Evolutionary conservation across 805 yeast genomes (phyloP), one percentile per base, ranked within the genome.

Genomic region (Myxozyma melibiosi): DNA sequence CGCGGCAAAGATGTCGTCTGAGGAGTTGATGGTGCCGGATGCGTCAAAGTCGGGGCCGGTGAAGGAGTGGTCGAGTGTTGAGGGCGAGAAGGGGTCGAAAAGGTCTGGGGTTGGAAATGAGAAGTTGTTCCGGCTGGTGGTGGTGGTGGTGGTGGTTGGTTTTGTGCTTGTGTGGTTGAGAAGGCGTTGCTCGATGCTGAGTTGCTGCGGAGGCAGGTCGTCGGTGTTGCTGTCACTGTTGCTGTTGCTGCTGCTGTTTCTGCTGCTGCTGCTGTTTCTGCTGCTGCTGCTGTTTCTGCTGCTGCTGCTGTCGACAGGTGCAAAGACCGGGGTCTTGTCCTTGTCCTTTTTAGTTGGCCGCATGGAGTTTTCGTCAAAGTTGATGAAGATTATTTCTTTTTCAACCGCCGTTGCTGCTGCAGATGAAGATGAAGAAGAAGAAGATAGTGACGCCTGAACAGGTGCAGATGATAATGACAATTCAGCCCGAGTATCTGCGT

Each of bases 341-440:
- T 25, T 45, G 14, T 37, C 18, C 30, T 20, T 16, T n/a, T 34
- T 14, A 16, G 25, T 38, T 4, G 34, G 42, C 16, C 35, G 14
- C 51, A 47, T 35, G 22, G 53, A 49, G 25, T 30, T 33, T 24
- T 49, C 53, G 27, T 49, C 53, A 38, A 49, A 33, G 28, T 49
- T 39, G 20, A 49, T 49, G 20, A 49, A 49, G 6, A 27, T 27
- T 9, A 38, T 28, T 18, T 38, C 38, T 20, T 28, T 37, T 20
- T 39, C 44, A 11, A n/a, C 18, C 16, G 52, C 27, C 16, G 20
- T 14, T 22, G 33, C 2, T 13, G 41, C 22, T 25, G 37, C 25
- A 14, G 4, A 11, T 18, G 30, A 20, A 37, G 40, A 20, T 31
- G 35, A 14, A 31, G 35, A 31, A 9, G 14, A 14, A 31, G 35